Base-by-base conservation (phyloP, 2,329 filamentous ascomycete genomes). In the Ophiostoma novo-ulmi region DNA sequence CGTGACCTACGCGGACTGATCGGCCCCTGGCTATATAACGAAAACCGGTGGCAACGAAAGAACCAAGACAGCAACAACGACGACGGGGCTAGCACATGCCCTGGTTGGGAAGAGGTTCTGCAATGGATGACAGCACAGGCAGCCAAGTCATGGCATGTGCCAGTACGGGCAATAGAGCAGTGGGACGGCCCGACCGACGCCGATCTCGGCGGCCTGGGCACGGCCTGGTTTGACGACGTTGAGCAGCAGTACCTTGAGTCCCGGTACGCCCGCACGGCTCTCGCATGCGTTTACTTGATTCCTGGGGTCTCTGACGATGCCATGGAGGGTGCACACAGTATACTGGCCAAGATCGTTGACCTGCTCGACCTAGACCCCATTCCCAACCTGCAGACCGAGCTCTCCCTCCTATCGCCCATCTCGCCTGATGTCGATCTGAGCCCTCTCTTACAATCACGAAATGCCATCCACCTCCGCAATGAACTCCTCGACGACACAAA, bases 111-210 rank as follows among this genome's bases (percentile, higher is more conserved):
- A 73, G 83, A 86, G 73, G 82, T 90, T 4, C 87, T 91, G 69
- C 82, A 85, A 70, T 94, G 91, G 90, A 82, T 94, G 55, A 82
- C 85, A 17, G 76, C 80, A 2, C 86, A 88, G 72, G 88, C 90
- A 0, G 81, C 82, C 4, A 64, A 67, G 26, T 85, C 87, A 20
- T 90, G 92, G 84, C 80, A 78, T 36, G 81, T 88, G n/a, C 85
- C 87, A n/a, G 82, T 88, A 41, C 82, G 83, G 67, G 88, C 85
- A 8, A 81, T 93, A 44, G 85, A 88, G 72, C 85, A 91, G 73
- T 94, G 91, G 91, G 87, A 89, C 75, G 91, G 91, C 0, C 90
- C 91, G 0, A 81, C 82, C 7, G 91, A 94, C 76, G 83, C 90
- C 66, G 89, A 93, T 74, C 77, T 92, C 5, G 89, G 88, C 3